phyloP scores from a whole-genome alignment of 768 basidiomycete genomes.

The Mycena epipterygia region DNA sequence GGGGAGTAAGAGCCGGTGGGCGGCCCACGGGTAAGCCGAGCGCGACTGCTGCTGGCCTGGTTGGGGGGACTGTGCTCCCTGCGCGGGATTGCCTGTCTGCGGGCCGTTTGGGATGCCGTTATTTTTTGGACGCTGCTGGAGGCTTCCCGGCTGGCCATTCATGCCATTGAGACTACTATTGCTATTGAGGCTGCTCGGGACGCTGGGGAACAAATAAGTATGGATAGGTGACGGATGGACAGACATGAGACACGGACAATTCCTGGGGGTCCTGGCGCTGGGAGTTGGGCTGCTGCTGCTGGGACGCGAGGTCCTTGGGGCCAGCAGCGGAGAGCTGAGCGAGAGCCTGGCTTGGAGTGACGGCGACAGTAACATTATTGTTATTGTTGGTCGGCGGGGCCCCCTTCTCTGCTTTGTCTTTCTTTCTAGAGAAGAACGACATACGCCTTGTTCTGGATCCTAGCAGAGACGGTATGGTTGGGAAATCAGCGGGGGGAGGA shows the following conservation, averaged over 20 bases:
- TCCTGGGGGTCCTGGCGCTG: conserved; percentile 34
- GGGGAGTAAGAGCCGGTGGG: conserved; percentile 77
- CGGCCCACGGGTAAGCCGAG: conserved; percentile 87
- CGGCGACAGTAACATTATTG: no score
- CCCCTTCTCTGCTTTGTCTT: no score
- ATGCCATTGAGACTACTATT: conserved; percentile 38
- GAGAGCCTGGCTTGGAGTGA: conserved; percentile 78
- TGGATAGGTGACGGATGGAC: conserved; percentile 8
- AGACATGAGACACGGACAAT: conserved; percentile 39
- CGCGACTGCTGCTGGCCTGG: conserved; percentile 50
- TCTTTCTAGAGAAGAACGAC: conserved; percentile 96
- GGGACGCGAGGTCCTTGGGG: conserved; percentile 38
- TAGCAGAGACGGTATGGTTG: conserved; percentile 78
- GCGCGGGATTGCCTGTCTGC: background rate
- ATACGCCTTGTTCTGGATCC: conserved; percentile 77
- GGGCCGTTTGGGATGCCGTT: conserved; percentile 15
- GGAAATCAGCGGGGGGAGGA: conserved; percentile 1
- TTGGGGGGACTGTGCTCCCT: conserved; percentile 30
- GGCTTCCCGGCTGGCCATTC: conserved; percentile 9
- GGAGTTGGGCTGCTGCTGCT: conserved; percentile 44
- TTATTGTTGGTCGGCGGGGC: no score
- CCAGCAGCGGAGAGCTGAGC: conserved; percentile 63
- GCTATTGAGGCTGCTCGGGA: conserved; percentile 39
- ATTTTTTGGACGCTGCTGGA: conserved; percentile 29
- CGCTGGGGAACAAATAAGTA: conserved; percentile 31